Conservation (phyloP, 176 grass and related monocot genomes). For the Phoenix dactylifera region DNA sequence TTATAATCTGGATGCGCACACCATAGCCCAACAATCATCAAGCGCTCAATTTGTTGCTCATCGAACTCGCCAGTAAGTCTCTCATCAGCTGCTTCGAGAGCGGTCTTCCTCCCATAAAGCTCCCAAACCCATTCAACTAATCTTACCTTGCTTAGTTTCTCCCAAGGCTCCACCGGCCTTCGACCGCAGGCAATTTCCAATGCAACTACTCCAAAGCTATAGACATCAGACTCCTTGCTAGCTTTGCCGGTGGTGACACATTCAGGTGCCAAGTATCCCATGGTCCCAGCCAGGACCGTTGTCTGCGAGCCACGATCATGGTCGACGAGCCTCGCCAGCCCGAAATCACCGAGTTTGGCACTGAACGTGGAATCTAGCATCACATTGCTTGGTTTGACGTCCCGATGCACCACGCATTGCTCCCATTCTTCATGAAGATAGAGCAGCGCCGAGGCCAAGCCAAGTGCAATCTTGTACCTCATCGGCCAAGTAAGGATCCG, state of each 20-base stretch:
- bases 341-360: slow-evolving; percentile 65
- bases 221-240: slow-evolving; percentile 62
- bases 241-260: slow-evolving; percentile 51
- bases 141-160: slow-evolving; percentile 10
- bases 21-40: slow-evolving; percentile 50
- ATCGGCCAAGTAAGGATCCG: slow-evolving; percentile 25
- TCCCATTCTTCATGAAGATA: slow-evolving; percentile 78
- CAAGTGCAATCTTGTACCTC: slow-evolving; percentile 41
- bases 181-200: slow-evolving; percentile 49
- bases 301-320: slow-evolving; percentile 50
- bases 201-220: slow-evolving; percentile 53
- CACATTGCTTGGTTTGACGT: slow-evolving; percentile 65
- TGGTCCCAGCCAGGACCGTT: slow-evolving; percentile 54
- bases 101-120: slow-evolving; percentile 15
- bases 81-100: slow-evolving; percentile 27
- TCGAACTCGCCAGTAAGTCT: slow-evolving; percentile 29
- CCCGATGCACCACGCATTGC: slow-evolving; percentile 55
- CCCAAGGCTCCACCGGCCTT: slow-evolving; percentile 12
- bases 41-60: slow-evolving; percentile 20
- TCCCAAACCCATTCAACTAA: slow-evolving; percentile 36
- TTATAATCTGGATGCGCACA: slow-evolving; percentile 42
- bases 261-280: slow-evolving; percentile 65
- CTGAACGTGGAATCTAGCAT: slow-evolving; percentile 64
- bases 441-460: slow-evolving; percentile 42
- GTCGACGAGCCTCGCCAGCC: slow-evolving; percentile 53